Evolutionary conservation across 257 asterid genomes (phyloP).

Genomic region (Jaltomata sinuosa): DNA sequence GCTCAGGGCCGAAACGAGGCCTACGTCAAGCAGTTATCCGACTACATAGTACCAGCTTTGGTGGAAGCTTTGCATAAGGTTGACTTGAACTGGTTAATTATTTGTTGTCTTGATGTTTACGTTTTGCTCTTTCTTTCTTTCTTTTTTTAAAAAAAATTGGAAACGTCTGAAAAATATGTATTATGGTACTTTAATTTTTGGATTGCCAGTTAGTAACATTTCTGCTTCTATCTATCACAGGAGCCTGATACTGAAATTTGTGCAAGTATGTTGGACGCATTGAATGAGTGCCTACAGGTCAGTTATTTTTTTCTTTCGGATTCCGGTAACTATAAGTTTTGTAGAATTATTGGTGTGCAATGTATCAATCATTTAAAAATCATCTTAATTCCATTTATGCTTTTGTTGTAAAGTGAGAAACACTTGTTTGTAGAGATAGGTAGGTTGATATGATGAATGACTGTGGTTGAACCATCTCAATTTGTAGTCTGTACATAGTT

Average conservation of each 20-base stretch:
- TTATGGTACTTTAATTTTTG: not conserved
- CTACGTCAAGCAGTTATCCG: slow-evolving; percentile 70
- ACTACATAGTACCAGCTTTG: slow-evolving; percentile 64
- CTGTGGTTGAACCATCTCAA: not conserved
- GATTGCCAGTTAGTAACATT: slow-evolving; percentile 8
- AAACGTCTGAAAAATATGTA: not conserved
- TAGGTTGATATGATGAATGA: not conserved
- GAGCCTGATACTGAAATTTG: slow-evolving; percentile 95
- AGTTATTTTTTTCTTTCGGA: slow-evolving; percentile 6
- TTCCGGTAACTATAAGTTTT: not conserved
- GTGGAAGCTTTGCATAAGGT: slow-evolving; percentile 92
- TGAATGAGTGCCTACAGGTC: slow-evolving; percentile 92
- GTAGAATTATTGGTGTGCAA: not conserved
- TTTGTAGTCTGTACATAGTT: not conserved
- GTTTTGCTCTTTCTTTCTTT: not conserved
- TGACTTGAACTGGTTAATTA: not conserved
- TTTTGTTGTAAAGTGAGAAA: not conserved
- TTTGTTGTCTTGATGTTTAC: not conserved
- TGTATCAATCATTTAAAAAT: not conserved
- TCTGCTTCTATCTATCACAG: slow-evolving; percentile 36
- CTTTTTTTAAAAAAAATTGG: not conserved
- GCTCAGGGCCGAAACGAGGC: slow-evolving; percentile 84
- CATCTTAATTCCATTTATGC: not conserved
- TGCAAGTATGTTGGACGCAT: slow-evolving; percentile 78
- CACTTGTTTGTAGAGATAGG: not conserved